Evolutionary conservation across 2,329 filamentous ascomycete genomes (phyloP).

Genomic region (Aspergillus amoenus): DNA sequence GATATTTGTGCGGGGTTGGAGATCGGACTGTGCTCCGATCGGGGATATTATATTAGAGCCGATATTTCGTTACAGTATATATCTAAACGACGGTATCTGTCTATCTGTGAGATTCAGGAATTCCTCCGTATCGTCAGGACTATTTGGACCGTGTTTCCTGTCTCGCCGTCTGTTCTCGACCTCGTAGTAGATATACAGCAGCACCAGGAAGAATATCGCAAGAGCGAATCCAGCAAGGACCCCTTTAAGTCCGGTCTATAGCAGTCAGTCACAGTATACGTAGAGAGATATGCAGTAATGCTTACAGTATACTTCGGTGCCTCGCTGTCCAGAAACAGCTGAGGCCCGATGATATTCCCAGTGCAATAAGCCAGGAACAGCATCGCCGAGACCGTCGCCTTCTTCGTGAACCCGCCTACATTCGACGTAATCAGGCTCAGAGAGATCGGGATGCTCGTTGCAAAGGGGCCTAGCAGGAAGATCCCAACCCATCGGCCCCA

Average conservation of each 20-base stretch:
- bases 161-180: background rate
- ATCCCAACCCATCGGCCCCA: background rate
- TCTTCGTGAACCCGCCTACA: background rate
- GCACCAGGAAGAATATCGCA: background rate
- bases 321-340: background rate
- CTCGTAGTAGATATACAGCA: conserved; percentile 1
- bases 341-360: background rate
- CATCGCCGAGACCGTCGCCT: background rate
- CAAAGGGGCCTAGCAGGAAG: background rate
- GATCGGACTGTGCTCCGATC: too few species aligned
- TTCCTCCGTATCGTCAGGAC: background rate
- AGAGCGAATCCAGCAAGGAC: background rate
- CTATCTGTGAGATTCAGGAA: background rate
- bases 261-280: too few species aligned
- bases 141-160: background rate
- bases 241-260: background rate
- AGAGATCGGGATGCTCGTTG: background rate
- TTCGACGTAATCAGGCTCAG: background rate
- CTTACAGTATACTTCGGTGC: background rate
- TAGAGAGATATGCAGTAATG: too few species aligned
- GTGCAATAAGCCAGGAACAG: background rate
- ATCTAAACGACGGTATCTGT: background rate
- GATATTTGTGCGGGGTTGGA: too few species aligned
- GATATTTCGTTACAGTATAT: too few species aligned
- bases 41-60: too few species aligned